Base-by-base conservation (phyloP, 108 stramenopile genomes). In the Fragilaria crotonensis region DNA sequence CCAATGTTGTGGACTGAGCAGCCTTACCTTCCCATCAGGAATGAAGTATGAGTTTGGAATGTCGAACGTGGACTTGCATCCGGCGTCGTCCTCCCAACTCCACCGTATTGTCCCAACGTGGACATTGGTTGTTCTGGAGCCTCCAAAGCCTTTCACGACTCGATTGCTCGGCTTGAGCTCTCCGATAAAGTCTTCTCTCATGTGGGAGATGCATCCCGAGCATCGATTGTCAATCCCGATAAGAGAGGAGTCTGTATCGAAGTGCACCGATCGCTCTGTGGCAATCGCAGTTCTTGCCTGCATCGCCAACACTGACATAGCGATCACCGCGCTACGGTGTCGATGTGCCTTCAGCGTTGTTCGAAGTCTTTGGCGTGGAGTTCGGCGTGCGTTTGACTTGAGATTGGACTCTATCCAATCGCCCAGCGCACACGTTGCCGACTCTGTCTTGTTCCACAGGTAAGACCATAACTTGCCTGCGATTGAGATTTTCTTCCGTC, bases 41-140 rank as follows among this genome's bases (percentile, higher is more conserved):
- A 75, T 36, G 45, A 65, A 75, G 54, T 59, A 60, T 0, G 69
- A 66, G 54, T 74, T 67, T n/a, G 71, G 65, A 14, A 77, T 60
- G 4, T 27, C 11, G 2, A 77, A 52, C 2, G 1, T 30, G 45
- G 77, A 73, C 0, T 44, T 0, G n/a, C 18, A 17, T 2, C 76
- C 80, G 0, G 62, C 0, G 52, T 74, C 66, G 48, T 77, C 73
- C 27, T 66, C 45, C 9, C 58, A 27, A 1, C 49, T 53, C 62
- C 62, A 68, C 4, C 21, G 2, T n/a, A 56, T 30, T 30, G 55
- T 33, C 2, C 55, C 55, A 2, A 30, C 30, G 21, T 2, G 18
- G 3, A 33, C 1, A 4, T n/a, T 14, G 20, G 3, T 1, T 14
- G 7, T 48, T 14, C 7, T 9, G 5, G 9, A 7, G 14, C 41